Evolutionary conservation across 2,329 filamentous ascomycete genomes (phyloP).

Genomic region (Scedosporium minutisporum): DNA sequence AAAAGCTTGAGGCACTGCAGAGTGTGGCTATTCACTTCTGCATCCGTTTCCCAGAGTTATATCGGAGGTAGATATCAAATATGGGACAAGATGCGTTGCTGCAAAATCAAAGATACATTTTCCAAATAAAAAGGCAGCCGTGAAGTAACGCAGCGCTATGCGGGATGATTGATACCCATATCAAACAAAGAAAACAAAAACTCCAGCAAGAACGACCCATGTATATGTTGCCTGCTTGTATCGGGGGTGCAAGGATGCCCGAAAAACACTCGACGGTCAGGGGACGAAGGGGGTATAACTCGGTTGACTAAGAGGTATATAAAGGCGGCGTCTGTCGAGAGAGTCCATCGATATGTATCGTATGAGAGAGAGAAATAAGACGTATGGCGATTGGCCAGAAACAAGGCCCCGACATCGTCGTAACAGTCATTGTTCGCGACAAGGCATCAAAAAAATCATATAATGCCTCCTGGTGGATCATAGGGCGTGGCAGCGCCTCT

Average conservation of each 20-base stretch:
- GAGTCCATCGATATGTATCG: background rate
- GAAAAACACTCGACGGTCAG: too few relatives aligned
- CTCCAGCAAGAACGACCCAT: background rate
- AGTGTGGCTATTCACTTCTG: too few relatives aligned
- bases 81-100: background rate
- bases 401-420: too few relatives aligned
- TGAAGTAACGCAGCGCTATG: conserved; percentile 1
- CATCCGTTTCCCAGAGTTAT: too few relatives aligned
- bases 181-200: background rate
- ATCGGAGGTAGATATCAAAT: background rate
- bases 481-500: conserved; percentile 38
- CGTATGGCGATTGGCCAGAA: background rate
- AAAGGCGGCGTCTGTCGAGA: background rate
- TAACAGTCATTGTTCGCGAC: too few relatives aligned
- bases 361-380: background rate
- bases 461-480: conserved; percentile 51
- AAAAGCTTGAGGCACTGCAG: too few relatives aligned
- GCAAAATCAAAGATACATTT: background rate
- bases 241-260: background rate
- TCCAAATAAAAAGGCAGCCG: background rate
- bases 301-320: background rate
- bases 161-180: background rate
- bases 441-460: conserved; percentile 23
- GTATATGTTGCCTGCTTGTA: background rate
- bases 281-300: background rate